phyloP scores from a whole-genome alignment of 441 rosid species.

The Hypseocharis bilobata region DNA sequence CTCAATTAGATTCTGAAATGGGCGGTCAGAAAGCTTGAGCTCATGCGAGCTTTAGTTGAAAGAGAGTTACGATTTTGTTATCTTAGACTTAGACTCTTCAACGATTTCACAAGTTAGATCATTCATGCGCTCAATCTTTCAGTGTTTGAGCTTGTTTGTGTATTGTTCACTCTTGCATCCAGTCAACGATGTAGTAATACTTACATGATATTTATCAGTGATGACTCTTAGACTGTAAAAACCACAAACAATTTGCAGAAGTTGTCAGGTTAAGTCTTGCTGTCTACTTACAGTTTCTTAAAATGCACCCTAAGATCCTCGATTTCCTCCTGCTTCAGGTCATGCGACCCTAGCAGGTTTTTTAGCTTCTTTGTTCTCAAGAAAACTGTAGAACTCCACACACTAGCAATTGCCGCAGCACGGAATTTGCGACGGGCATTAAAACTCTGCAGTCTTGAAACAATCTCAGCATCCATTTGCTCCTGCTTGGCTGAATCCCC shows the following conservation, averaged over 20 bases:
- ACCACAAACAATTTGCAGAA: not conserved
- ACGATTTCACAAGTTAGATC: not conserved
- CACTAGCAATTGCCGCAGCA: conserved; percentile 62
- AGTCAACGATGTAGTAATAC: not conserved
- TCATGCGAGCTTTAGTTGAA: conserved; percentile 7
- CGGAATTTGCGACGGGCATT: conserved; percentile 57
- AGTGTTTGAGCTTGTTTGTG: not conserved
- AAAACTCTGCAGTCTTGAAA: conserved; percentile 46
- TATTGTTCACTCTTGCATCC: not conserved
- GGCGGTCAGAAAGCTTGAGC: not conserved
- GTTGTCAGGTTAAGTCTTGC: too few relatives aligned
- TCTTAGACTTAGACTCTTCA: not conserved
- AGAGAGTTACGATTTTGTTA: not conserved
- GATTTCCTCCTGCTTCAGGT: conserved; percentile 48
- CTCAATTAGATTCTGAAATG: conserved; percentile 1
- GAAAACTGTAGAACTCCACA: conserved; percentile 51
- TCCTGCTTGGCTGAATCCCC: conserved; percentile 61
- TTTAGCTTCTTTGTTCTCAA: conserved; percentile 57
- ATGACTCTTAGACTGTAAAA: not conserved
- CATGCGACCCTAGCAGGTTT: conserved; percentile 44
- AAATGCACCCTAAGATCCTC: conserved; percentile 44
- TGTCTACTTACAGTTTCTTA: conserved; percentile 37
- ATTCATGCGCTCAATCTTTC: not conserved
- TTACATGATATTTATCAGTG: not conserved
- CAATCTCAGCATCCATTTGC: conserved; percentile 59